Base-by-base conservation (phyloP, 2,329 filamentous ascomycete species). In the Penicillium hesseltinei region DNA sequence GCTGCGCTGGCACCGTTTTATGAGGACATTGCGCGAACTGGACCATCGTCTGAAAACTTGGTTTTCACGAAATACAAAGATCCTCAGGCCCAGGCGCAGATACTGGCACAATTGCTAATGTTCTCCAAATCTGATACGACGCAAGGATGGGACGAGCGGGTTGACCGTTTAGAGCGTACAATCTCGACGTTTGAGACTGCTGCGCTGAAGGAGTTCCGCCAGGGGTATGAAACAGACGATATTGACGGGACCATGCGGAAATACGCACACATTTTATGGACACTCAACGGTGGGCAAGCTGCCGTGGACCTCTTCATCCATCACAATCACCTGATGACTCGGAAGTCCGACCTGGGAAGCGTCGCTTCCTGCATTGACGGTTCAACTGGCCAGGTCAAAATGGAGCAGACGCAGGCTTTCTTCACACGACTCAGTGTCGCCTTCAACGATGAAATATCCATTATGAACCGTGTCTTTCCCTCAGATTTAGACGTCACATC, bases 1-100 rank as follows among this genome's bases (percentile, higher is more conserved):
- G 88, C 87, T n/a, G 89, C 90, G 4, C 76, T 99, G 64, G 90
- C 88, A 11, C 92, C 92, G 0, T 93, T 95, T 66, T 99, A 97
- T 75, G 85, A 86, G 62, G 91, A 99, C 71, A 83, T 97, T 42
- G 85, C 84, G 36, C 82, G 80, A 60, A 87, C 88, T 2, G 76
- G 90, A 80, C 61, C 91, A 89, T 77, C 72, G 40, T 85, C 89
- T 15, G 89, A 97, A 63, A 91, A 90, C 7, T 81, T 91, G 35
- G 80, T 97, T 9, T 99, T 97, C 75, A 86, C 89, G 66, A 89
- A 88, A 11, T 97, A 95, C 70, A 84, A 87, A 42, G 89, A 96
- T 65, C 93, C 94, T 0, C 90, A 96, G 73, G 85, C 92, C 56
- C 94, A 97, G 76, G 94, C 94, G 8, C 86, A 87, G 68, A 94